Percentiles rank a stretch among this genome's conserved stretches.
Evolutionary conservation across 139 green algal genomes (phyloP).

Genomic region (Medakamo hakoo): DNA sequence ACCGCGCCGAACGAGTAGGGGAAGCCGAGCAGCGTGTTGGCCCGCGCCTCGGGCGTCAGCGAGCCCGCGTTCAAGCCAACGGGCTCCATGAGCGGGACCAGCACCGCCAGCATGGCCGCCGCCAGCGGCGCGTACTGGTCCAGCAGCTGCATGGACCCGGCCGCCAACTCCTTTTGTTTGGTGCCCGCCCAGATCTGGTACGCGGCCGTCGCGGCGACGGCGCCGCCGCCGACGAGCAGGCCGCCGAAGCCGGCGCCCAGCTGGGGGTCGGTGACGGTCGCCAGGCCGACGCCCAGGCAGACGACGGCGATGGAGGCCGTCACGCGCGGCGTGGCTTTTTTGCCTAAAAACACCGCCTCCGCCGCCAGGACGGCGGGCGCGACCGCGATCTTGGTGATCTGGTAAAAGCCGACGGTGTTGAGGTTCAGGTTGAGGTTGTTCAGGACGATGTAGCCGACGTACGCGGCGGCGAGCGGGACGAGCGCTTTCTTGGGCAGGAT

Average conservation of each 20-base stretch:
- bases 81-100: conserved; percentile 58
- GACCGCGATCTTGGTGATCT: conserved; percentile 78
- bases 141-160: conserved; percentile 62
- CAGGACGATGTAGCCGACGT: conserved; percentile 75
- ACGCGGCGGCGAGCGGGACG: conserved; percentile 49
- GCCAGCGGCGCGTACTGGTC: conserved; percentile 65
- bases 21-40: conserved; percentile 39
- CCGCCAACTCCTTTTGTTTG: conserved; percentile 69
- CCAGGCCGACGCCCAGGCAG: conserved; percentile 54
- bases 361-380: conserved; percentile 64
- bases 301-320: conserved; percentile 44
- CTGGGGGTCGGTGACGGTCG: conserved; percentile 59
- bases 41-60: no score
- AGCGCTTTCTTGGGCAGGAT: conserved; percentile 26
- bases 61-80: conserved; percentile 26
- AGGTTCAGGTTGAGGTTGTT: conserved; percentile 73
- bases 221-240: conserved; percentile 36
- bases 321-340: conserved; percentile 23
- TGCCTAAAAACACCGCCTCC: conserved; percentile 44
- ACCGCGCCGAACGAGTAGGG: conserved; percentile 27
- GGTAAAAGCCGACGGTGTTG: conserved; percentile 81
- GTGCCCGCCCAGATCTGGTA: conserved; percentile 70
- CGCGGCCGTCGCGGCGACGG: conserved; percentile 52
- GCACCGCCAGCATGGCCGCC: conserved; percentile 29
- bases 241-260: conserved; percentile 34